Conservation (phyloP, 345 rosid species). For the Erodium maritimum region DNA sequence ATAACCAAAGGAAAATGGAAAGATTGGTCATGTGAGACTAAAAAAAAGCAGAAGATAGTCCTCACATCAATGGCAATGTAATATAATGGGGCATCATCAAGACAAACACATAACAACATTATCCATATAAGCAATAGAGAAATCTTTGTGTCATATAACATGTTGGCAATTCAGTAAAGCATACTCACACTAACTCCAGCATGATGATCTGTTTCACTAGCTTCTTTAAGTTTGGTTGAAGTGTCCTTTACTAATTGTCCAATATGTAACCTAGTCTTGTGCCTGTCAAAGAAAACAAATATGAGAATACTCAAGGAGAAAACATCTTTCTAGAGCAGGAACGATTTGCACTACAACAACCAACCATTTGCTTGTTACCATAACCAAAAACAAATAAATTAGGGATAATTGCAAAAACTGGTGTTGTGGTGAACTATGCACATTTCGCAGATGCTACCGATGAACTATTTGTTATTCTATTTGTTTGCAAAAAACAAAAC, state of each 20-base stretch:
- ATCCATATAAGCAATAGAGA: not conserved
- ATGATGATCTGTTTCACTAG: constrained; percentile 75
- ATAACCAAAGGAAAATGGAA: too few relatives aligned
- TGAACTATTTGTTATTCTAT: too few relatives aligned
- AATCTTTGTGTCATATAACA: not conserved
- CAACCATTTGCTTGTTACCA: not conserved
- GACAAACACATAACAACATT: too few relatives aligned
- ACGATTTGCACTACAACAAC: not conserved
- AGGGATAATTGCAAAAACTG: too few relatives aligned
- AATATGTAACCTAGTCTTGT: constrained; percentile 69
- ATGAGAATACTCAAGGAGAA: not conserved
- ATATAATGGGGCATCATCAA: not conserved
- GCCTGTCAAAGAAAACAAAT: constrained; percentile 27
- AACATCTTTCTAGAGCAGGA: not conserved
- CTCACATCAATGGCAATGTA: not conserved
- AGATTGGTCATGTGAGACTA: too few relatives aligned
- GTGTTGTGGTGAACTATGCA: too few relatives aligned
- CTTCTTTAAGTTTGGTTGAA: constrained; percentile 78
- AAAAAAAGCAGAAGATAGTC: not conserved
- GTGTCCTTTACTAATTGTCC: constrained; percentile 90
- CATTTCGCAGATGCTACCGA: too few relatives aligned
- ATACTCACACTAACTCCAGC: constrained; percentile 49
- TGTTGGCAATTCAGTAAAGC: not conserved
- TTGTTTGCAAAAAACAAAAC: too few relatives aligned
- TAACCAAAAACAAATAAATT: too few relatives aligned